Evolutionary conservation across 1,284 basidiomycete genomes (phyloP), one percentile per base, ranked within the genome.

Genomic region (Pseudozyma sp.): DNA sequence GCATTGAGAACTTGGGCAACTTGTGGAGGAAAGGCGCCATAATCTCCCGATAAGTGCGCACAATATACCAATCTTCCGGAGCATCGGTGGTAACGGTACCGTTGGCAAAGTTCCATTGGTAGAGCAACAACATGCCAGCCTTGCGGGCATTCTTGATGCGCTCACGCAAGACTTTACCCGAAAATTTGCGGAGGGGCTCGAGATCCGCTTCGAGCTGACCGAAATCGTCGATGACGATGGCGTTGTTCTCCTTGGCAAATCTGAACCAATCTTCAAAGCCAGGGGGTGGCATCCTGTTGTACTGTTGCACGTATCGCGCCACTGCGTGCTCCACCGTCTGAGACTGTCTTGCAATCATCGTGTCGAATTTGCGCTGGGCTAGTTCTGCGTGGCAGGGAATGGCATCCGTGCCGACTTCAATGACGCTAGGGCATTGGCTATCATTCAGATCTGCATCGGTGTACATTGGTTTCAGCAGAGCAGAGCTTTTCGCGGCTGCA

Each of bases 161-260:
- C 40, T 49, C 43, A 16, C 61, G 68, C 61, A 64, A 35, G 2
- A 70, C 39, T 35, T 50, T 35, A 25, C 49, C 14, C 4, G 67
- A 39, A 13, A 64, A 42, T 12, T 39, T 54, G 42, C 60, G 63
- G 40, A 66, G 25, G 7, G 63, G 63, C 16, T n/a, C 45, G 25
- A 66, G 56, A 21, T 66, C 63, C 36, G 52, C 34, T 21, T 66
- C 63, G 48, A 66, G 63, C 57, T 66, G 63, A 18, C 57, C 63
- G 45, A 59, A 66, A 6, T 66, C 63, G 48, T 66, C 63, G 18
- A 66, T 66, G 63, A 66, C 55, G 42, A 36, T 16, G 12, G 45
- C 56, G 11, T 66, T 51, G 42, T 66, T 55, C 35, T 59, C 44
- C 25, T 59, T 35, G 6, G 63, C 63, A 16, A 54, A 66, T 3